Evolutionary conservation across 495 filamentous ascomycete species (phyloP).

Genomic region (Astrothelium subdiscretum): DNA sequence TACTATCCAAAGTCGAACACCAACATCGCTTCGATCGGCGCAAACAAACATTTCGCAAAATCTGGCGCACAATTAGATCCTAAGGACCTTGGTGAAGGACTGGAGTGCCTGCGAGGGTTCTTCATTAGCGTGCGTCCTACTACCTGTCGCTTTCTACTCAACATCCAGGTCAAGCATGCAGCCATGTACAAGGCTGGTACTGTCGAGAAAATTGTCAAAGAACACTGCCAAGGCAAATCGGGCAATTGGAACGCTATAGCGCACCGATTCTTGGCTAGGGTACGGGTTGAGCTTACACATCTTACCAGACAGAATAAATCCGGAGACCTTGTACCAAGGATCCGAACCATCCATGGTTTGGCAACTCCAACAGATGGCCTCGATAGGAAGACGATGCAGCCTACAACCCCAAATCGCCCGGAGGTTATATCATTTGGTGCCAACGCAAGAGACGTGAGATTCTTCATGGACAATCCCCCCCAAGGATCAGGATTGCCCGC

Average conservation of each 20-base stretch:
- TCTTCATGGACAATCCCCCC: slow-evolving; percentile 30
- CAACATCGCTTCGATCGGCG: slow-evolving; percentile 23
- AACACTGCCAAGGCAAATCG: neutral
- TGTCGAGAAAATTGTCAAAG: neutral
- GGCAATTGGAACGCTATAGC: neutral
- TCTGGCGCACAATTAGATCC: slow-evolving; percentile 6
- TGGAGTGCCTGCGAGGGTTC: slow-evolving; percentile 37
- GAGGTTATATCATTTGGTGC: slow-evolving; percentile 29
- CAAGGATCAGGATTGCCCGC: neutral
- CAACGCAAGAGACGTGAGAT: slow-evolving; percentile 35
- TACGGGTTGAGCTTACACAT: slow-evolving; percentile 29
- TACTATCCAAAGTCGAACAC: slow-evolving; percentile 27
- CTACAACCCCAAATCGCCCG: slow-evolving; percentile 21
- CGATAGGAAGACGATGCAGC: neutral
- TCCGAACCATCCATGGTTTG: slow-evolving; percentile 38
- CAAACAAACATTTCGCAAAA: slow-evolving; percentile 24
- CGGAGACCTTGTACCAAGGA: slow-evolving; percentile 24
- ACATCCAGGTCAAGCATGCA: slow-evolving; percentile 36
- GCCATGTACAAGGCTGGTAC: slow-evolving; percentile 30
- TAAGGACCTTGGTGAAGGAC: slow-evolving; percentile 24
- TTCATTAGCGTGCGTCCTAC: slow-evolving; percentile 36
- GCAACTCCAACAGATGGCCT: slow-evolving; percentile 21
- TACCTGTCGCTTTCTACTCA: slow-evolving; percentile 32
- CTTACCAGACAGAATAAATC: slow-evolving; percentile 29
- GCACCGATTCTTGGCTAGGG: neutral